phyloP scores from a whole-genome alignment of 2,329 filamentous ascomycete genomes.

The Sclerotinia trifoliorum region DNA sequence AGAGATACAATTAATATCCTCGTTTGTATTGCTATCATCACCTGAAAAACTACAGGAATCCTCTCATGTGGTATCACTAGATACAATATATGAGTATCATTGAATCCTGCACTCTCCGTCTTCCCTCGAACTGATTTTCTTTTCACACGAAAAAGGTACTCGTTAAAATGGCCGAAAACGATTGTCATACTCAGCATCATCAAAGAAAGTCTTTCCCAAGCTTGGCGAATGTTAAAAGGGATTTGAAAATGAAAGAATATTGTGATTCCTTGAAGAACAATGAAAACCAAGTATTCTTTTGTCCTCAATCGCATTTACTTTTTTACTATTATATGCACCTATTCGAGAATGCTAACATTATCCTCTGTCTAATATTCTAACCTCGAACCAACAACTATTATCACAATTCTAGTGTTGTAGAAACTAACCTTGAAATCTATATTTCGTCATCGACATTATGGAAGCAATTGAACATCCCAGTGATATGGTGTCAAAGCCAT shows the following conservation, averaged over 20 bases:
- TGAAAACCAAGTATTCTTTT: background rate
- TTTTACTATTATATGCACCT: background rate
- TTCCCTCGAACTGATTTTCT: background rate
- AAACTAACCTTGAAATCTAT: background rate
- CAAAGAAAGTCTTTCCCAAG: background rate
- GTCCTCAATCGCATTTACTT: background rate
- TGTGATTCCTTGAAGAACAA: slow-evolving; percentile 3
- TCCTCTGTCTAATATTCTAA: background rate
- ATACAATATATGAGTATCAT: background rate
- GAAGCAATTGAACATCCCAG: background rate
- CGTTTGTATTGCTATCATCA: background rate
- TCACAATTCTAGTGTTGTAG: background rate
- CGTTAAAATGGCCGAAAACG: slow-evolving; percentile 3
- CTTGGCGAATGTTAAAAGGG: background rate
- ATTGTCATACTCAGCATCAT: background rate
- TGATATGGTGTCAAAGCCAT: slow-evolving; percentile 6
- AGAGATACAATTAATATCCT: background rate
- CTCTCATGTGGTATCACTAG: background rate
- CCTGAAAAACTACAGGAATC: background rate
- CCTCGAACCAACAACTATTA: background rate
- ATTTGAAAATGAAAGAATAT: slow-evolving; percentile 9
- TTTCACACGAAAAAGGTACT: background rate
- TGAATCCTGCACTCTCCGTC: background rate
- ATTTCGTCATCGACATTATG: background rate
- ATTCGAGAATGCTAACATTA: background rate